Base-by-base conservation (phyloP, 495 filamentous ascomycete species). In the Xylaria telfairii region DNA sequence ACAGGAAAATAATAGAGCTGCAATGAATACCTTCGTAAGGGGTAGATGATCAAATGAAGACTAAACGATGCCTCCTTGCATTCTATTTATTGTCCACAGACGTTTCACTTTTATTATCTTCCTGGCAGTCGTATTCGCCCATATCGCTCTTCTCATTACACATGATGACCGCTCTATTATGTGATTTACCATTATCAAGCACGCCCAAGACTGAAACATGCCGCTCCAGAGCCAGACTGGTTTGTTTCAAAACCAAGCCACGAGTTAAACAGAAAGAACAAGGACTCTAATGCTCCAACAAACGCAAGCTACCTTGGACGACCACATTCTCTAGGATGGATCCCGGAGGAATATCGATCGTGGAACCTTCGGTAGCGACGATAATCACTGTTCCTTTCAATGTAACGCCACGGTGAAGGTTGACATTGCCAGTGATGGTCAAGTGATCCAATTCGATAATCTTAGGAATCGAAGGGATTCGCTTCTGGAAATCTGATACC, bases 331-430 rank as follows among this genome's bases (percentile, higher is more conserved):
- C 96, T 68, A 99, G 86, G 73, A 98, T 91, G 21, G 93, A 97
- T 78, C 96, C 96, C 7, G 95, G 94, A 47, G 96, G 96, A 77
- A 99, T 91, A 82, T 99, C 96, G 75, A 99, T 99, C 71, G 96
- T 98, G 86, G 91, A 93, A 69, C 94, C 94, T 85, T 99, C 96
- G 51, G 95, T 97, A 15, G 96, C 96, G 46, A 99, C 96, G 77
- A 99, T 99, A 78, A 99, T 99, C 78, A 99, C 96, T n/a, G 96
- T 99, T 72, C 96, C 96, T 89, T 98, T 99, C 68, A 98, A 85
- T 44, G 92, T 94, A 54, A 99, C 96, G 61, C 94, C 94, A 61
- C 96, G 91, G 71, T 96, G 96, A 49, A 99, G 87, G 85, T 97
- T 98, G 75, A 99, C 96, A 44, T 92, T 92, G 77, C 96, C 96